Percentiles rank a stretch among this genome's conserved stretches.
Evolutionary conservation across 1,139 yeast species (phyloP).

Genomic region (Geotrichum europaeum): DNA sequence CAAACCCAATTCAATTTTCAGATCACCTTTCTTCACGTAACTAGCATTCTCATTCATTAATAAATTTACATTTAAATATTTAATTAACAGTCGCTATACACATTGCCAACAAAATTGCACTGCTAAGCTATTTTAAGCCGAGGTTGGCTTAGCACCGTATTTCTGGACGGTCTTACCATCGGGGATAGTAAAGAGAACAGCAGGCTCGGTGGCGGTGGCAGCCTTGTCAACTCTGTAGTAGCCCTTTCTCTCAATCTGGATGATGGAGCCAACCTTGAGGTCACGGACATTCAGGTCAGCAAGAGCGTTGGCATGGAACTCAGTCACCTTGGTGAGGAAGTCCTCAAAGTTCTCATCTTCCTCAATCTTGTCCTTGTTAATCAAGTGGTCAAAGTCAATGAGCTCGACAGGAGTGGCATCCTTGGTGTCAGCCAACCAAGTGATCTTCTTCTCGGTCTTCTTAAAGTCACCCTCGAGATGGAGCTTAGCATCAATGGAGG

Average conservation of each 20-base stretch:
- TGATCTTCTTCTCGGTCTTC: conserved; percentile 89
- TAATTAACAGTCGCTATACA: background rate
- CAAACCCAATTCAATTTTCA: background rate
- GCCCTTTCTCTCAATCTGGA: conserved; percentile 97
- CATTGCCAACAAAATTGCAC: background rate
- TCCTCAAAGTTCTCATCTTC: conserved; percentile 94
- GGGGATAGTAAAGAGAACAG: conserved; percentile 87
- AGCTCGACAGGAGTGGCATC: conserved; percentile 68
- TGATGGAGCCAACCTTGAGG: conserved; percentile 77
- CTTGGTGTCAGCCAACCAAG: conserved; percentile 84
- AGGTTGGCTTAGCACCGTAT: conserved; percentile 59
- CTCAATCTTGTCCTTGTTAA: conserved; percentile 91
- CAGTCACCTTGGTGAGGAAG: conserved; percentile 82
- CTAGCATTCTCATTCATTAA: background rate
- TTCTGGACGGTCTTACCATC: conserved; percentile 88
- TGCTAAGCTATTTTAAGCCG: conserved; percentile 5
- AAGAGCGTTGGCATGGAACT: conserved; percentile 69
- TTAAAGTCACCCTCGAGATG: conserved; percentile 96
- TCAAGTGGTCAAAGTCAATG: conserved; percentile 90
- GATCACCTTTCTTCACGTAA: background rate
- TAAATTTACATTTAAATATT: background rate
- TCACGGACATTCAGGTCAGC: conserved; percentile 76
- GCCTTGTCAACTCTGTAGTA: conserved; percentile 78
- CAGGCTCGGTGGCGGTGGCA: conserved; percentile 41
- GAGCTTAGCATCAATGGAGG: conserved; percentile 67